Evolutionary conservation across 768 basidiomycete species (phyloP).

Genomic region (Calocybe gangraenosa): DNA sequence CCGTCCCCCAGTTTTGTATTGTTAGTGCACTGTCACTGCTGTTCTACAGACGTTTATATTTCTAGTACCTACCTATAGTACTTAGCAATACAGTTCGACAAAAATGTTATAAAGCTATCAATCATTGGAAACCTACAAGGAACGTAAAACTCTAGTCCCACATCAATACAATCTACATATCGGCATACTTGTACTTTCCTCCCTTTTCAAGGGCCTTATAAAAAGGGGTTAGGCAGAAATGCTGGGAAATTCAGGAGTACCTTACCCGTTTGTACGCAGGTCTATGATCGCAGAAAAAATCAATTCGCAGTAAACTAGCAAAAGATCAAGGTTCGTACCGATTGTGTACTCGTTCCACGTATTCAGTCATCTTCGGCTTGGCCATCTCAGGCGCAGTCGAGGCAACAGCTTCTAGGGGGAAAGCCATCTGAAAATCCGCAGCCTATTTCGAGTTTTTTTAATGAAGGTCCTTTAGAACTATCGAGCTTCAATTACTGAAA

Average conservation of each 20-base stretch:
- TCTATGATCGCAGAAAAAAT: not conserved
- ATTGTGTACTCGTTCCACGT: constrained; percentile 19
- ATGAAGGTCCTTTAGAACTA: not conserved
- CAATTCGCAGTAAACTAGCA: not conserved
- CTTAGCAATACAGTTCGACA: too few species aligned
- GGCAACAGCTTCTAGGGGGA: constrained; percentile 21
- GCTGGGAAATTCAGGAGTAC: not conserved
- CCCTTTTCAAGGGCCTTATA: constrained; percentile 26
- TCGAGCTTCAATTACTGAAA: not conserved
- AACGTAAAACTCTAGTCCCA: too few species aligned
- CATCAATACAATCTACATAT: too few species aligned
- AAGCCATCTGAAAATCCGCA: constrained; percentile 26
- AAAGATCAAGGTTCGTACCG: constrained; percentile 14
- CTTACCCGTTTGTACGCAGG: constrained; percentile 14
- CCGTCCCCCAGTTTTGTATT: constrained; percentile 15
- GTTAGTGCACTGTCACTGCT: constrained; percentile 2
- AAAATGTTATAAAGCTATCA: too few species aligned
- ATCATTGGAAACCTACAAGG: too few species aligned
- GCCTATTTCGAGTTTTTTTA: constrained; percentile 4
- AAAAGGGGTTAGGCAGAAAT: constrained; percentile 4
- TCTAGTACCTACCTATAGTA: too few species aligned
- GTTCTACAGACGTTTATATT: too few species aligned
- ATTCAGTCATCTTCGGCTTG: constrained; percentile 20
- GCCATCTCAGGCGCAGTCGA: constrained; percentile 11
- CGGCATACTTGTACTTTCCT: constrained; percentile 20